phyloP scores from a whole-genome alignment of 257 asterid species.

The Rauvolfia tetraphylla region DNA sequence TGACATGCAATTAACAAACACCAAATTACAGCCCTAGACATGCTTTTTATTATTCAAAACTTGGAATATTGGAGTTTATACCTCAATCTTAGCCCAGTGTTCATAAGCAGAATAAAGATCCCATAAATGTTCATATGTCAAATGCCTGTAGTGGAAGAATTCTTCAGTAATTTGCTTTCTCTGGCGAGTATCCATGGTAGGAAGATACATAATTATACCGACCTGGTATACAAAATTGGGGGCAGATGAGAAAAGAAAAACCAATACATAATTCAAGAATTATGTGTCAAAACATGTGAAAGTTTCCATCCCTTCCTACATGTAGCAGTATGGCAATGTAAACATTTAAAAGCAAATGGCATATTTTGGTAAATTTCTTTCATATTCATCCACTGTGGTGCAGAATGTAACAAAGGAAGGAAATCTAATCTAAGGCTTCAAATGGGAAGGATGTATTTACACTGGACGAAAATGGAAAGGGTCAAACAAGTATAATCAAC shows the following conservation, averaged over 20 bases:
- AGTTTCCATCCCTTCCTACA: background rate
- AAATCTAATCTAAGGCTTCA: slow-evolving; percentile 9
- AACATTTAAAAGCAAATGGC: background rate
- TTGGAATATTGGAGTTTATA: slow-evolving; percentile 16
- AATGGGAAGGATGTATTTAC: slow-evolving; percentile 1
- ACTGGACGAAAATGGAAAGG: slow-evolving; percentile 4
- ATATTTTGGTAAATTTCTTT: background rate
- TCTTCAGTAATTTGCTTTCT: slow-evolving; percentile 84
- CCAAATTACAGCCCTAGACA: background rate
- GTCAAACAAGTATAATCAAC: slow-evolving; percentile 19
- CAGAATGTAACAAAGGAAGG: background rate
- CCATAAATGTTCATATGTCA: slow-evolving; percentile 71
- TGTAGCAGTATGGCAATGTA: background rate
- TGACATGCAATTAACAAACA: background rate
- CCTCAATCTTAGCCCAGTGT: slow-evolving; percentile 99
- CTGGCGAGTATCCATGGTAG: slow-evolving; percentile 78
- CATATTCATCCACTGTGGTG: background rate
- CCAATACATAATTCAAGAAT: background rate
- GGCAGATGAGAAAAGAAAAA: slow-evolving; percentile 14
- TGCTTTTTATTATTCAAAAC: background rate
- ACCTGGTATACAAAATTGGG: slow-evolving; percentile 45
- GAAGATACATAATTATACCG: slow-evolving; percentile 98
- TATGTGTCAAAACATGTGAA: background rate
- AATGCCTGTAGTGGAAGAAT: slow-evolving; percentile 77
- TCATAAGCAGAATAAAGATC: slow-evolving; percentile 78